A percentile compares a stretch with the other conserved stretches of the same genome.
phyloP scores from a whole-genome alignment of 768 basidiomycete genomes.

The Filobasidium wieringae region DNA sequence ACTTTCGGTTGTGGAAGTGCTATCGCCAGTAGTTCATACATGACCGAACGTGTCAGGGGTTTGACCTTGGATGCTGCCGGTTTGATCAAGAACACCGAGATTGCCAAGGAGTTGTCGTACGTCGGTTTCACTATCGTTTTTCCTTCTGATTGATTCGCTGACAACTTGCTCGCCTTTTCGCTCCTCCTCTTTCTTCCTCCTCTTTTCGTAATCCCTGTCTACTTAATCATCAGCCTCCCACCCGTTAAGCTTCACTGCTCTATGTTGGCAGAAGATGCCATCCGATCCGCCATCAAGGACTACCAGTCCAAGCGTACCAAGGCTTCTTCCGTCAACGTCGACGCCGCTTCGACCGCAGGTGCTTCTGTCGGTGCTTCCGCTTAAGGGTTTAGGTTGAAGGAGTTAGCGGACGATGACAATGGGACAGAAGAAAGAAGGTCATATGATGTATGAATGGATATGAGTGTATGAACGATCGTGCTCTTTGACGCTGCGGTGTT shows the following conservation, averaged over 20 bases:
- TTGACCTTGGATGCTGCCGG: conserved; percentile 86
- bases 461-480: too few species aligned
- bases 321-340: conserved; percentile 1
- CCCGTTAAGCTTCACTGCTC: conserved; percentile 64
- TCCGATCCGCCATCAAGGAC: conserved; percentile 89
- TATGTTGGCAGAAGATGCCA: conserved; percentile 98
- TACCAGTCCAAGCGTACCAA: conserved; percentile 72
- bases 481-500: too few species aligned
- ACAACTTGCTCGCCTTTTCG: not conserved
- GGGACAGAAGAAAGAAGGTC: not conserved
- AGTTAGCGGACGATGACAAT: not conserved
- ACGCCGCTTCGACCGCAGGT: too few species aligned
- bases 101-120: conserved; percentile 75
- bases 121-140: too few species aligned
- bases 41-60: conserved; percentile 97
- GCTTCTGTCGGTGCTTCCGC: not conserved
- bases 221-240: conserved; percentile 48
- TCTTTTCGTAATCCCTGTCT: not conserved
- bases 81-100: conserved; percentile 96
- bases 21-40: conserved; percentile 93
- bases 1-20: conserved; percentile 92
- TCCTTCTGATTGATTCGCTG: too few species aligned
- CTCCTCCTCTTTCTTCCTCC: not conserved
- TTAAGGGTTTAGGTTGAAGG: not conserved
- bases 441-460: not conserved